Conservation (phyloP, 768 basidiomycete species). For the Imleria badia region DNA sequence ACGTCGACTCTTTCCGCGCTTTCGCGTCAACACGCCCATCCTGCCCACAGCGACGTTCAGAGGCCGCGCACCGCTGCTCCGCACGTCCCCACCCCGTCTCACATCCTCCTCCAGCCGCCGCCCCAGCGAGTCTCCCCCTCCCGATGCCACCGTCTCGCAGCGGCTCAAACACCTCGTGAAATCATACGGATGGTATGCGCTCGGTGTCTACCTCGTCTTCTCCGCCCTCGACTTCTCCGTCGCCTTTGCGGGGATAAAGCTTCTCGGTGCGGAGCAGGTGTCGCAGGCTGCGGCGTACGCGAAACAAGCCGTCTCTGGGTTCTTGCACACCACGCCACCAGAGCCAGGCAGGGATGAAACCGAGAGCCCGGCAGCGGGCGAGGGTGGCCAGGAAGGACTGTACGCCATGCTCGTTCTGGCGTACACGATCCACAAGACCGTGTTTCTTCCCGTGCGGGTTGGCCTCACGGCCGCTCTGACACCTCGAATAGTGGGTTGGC, state of each 20-base stretch:
- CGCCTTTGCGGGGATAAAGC: constrained; percentile 79
- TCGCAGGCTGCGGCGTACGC: constrained; percentile 59
- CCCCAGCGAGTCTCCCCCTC: constrained; percentile 35
- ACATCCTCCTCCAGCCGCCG: constrained; percentile 31
- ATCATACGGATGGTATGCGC: constrained; percentile 93
- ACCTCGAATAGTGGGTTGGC: constrained; percentile 82
- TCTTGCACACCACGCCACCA: constrained; percentile 52
- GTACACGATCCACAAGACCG: constrained; percentile 94
- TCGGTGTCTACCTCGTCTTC: constrained; percentile 83
- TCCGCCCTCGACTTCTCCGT: constrained; percentile 79
- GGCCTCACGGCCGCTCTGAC: constrained; percentile 87
- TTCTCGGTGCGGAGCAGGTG: constrained; percentile 90
- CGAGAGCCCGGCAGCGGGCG: constrained; percentile 39
- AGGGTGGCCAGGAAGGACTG: constrained; percentile 64
- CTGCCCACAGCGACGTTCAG: constrained; percentile 43
- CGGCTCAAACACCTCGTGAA: constrained; percentile 82
- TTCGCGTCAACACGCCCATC: constrained; percentile 45
- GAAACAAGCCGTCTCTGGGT: constrained; percentile 45
- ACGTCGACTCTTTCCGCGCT: no score
- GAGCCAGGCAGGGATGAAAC: constrained; percentile 71
- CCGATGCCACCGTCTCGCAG: constrained; percentile 60
- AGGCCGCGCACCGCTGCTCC: no score
- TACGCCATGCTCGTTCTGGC: constrained; percentile 93
- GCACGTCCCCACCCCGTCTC: constrained; percentile 48
- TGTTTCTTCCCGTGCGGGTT: constrained; percentile 85